Percentiles rank a stretch among this genome's conserved stretches.
phyloP scores from a whole-genome alignment of 257 asterid species.

The Nicotiana knightiana region DNA sequence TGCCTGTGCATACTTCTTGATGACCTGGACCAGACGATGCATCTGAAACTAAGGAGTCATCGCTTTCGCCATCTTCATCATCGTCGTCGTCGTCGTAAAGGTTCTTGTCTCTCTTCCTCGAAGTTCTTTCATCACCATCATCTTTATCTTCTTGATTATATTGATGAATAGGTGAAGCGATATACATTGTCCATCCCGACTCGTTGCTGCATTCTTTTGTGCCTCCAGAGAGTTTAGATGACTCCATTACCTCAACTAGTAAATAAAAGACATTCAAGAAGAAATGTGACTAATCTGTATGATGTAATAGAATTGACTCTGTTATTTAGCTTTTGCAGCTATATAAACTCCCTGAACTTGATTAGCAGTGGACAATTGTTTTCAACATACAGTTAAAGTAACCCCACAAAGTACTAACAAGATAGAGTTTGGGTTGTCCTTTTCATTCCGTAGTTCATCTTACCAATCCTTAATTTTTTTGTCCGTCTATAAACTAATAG shows the following conservation, averaged over 20 bases:
- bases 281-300: neutral
- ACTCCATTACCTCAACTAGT: constrained; percentile 38
- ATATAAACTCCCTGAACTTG: constrained; percentile 45
- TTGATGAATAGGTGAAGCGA: constrained; percentile 45
- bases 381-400: too few relatives aligned
- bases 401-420: too few relatives aligned
- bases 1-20: constrained; percentile 20
- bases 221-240: constrained; percentile 37
- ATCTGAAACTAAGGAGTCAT: constrained; percentile 86
- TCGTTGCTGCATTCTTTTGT: constrained; percentile 79
- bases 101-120: neutral
- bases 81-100: neutral
- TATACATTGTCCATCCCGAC: constrained; percentile 80
- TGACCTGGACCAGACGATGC: constrained; percentile 80
- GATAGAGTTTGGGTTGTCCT: too few relatives aligned
- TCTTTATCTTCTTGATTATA: constrained; percentile 14
- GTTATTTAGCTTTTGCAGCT: neutral
- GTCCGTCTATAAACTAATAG: too few relatives aligned
- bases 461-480: too few relatives aligned
- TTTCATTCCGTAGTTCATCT: too few relatives aligned
- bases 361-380: constrained; percentile 18
- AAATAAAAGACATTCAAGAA: neutral
- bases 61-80: constrained; percentile 37
- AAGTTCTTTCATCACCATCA: constrained; percentile 4
- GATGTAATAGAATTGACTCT: neutral